Percentiles rank a stretch among this genome's conserved stretches.
Conservation (phyloP, 495 filamentous ascomycete genomes). For the Aspergillus indologenus region DNA sequence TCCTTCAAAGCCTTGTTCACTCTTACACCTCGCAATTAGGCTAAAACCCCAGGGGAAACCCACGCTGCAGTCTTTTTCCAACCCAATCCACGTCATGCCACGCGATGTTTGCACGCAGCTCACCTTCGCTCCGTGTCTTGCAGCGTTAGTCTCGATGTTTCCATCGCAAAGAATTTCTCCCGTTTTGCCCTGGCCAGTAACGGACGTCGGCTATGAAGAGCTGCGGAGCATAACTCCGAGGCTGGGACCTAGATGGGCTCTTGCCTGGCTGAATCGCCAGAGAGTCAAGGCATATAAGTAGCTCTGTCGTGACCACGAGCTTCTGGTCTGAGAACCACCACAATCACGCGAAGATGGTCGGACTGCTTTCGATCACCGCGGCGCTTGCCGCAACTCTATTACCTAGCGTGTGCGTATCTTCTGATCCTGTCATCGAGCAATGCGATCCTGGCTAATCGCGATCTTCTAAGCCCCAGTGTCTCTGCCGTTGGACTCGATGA, state of each 20-base stretch:
- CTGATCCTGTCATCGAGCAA: neutral
- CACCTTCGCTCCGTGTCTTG: neutral
- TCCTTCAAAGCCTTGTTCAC: too few species aligned
- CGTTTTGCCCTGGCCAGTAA: too few species aligned
- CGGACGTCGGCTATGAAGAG: too few species aligned
- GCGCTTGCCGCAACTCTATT: constrained; percentile 27
- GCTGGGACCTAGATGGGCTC: neutral
- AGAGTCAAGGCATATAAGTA: neutral
- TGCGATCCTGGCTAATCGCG: neutral
- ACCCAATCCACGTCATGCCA: neutral
- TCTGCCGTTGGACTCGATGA: constrained; percentile 40
- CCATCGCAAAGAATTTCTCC: neutral
- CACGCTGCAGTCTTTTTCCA: neutral
- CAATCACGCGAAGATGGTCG: constrained; percentile 19
- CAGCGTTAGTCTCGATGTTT: neutral
- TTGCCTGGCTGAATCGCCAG: neutral
- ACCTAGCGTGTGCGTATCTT: constrained; percentile 23
- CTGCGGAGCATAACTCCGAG: neutral
- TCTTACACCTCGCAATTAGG: neutral
- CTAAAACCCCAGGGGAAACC: neutral
- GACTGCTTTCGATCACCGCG: constrained; percentile 18
- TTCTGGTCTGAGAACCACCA: neutral
- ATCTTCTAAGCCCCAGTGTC: constrained; percentile 10
- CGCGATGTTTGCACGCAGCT: neutral
- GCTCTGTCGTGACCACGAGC: neutral